Conservation (phyloP, 352 stramenopile species). For the Globisporangium alternatum region DNA sequence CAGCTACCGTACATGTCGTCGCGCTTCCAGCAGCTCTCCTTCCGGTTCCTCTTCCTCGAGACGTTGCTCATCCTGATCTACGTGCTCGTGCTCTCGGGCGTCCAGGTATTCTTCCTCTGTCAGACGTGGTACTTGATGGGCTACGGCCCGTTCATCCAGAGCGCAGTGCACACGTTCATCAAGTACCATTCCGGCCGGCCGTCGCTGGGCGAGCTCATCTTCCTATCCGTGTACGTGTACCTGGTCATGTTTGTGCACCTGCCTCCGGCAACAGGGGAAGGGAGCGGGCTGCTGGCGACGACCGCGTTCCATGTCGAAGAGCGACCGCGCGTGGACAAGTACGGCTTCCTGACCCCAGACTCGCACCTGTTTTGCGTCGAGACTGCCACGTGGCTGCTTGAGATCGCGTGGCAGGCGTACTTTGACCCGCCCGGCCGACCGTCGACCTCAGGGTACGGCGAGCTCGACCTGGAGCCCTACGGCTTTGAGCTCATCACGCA, state of each 20-base stretch:
- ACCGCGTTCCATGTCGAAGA: conserved; percentile 79
- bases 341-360: conserved; percentile 61
- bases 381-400: conserved; percentile 75
- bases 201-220: conserved; percentile 69
- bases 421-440: conserved; percentile 77
- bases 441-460: conserved; percentile 73
- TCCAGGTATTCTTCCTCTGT: conserved; percentile 63
- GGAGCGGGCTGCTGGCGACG: conserved; percentile 47
- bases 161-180: conserved; percentile 63
- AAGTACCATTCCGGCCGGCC: conserved; percentile 50
- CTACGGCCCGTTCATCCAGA: conserved; percentile 65
- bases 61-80: conserved; percentile 76
- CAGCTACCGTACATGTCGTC: conserved; percentile 81
- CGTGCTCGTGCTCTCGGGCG: conserved; percentile 56
- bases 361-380: conserved; percentile 87
- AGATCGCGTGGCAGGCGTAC: conserved; percentile 86
- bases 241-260: conserved; percentile 84
- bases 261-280: conserved; percentile 46
- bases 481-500: conserved; percentile 86
- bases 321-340: conserved; percentile 51
- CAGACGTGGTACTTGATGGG: conserved; percentile 69
- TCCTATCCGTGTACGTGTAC: conserved; percentile 82
- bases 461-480: conserved; percentile 64
- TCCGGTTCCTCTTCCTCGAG: conserved; percentile 79
- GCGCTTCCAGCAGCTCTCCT: conserved; percentile 85